A percentile compares a stretch with the other conserved stretches of the same genome.
phyloP scores from a whole-genome alignment of 2,329 filamentous ascomycete genomes.

The Neophaeococcomyces mojaviensis region DNA sequence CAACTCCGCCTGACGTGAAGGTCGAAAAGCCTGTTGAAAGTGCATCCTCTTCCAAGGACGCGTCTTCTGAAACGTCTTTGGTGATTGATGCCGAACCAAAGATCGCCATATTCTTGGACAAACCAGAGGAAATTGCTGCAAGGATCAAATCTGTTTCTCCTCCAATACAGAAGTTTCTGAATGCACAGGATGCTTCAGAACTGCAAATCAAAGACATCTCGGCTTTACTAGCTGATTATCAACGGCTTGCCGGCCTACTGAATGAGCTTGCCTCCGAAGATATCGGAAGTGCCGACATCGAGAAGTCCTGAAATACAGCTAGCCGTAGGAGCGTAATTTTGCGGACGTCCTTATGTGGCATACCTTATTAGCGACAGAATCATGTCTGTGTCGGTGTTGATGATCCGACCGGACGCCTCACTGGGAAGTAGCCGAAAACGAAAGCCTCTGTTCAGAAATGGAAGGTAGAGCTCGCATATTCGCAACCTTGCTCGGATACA shows the following conservation, averaged over 20 bases:
- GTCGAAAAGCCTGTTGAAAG: conserved; percentile 29
- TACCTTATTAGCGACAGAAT: no score
- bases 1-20: conserved; percentile 5
- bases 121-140: conserved; percentile 8
- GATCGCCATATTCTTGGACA: conserved; percentile 44
- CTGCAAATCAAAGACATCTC: conserved; percentile 66
- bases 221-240: conserved; percentile 65
- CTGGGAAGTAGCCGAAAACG: no score
- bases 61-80: neutral
- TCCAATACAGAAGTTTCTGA: conserved; percentile 66
- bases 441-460: no score
- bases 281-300: neutral
- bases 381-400: no score
- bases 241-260: conserved; percentile 50
- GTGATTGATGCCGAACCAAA: conserved; percentile 56
- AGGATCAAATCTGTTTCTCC: conserved; percentile 36
- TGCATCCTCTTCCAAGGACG: conserved; percentile 11
- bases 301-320: neutral
- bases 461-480: no score
- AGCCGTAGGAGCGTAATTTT: no score
- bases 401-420: no score
- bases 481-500: no score
- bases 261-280: conserved; percentile 16
- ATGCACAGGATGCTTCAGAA: conserved; percentile 61
- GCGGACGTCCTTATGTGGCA: no score